Percentiles rank a stretch among this genome's conserved stretches.
Conservation (phyloP, 179 eudicot genomes). For the Nepenthes alata region DNA sequence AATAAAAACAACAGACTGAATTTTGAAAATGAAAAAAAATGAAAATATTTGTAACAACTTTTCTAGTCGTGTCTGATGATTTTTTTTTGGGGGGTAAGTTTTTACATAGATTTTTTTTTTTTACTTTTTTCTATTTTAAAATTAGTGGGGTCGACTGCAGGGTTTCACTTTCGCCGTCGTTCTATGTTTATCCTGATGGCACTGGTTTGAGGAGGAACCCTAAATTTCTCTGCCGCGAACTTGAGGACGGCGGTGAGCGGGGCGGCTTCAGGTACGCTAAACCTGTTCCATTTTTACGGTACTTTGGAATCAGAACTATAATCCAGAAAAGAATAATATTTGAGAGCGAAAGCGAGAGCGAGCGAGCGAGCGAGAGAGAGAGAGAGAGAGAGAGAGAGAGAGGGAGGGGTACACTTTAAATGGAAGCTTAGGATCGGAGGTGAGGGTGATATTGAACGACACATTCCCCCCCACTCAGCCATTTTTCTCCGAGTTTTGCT, state of each 20-base stretch:
- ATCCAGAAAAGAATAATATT: too few species aligned
- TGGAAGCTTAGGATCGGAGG: constrained; percentile 92
- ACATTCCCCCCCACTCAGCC: constrained; percentile 98
- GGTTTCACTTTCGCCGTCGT: too few species aligned
- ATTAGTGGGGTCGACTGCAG: too few species aligned
- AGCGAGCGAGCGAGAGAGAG: too few species aligned
- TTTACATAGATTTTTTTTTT: too few species aligned
- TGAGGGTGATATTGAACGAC: constrained; percentile 81
- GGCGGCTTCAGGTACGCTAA: constrained; percentile 95
- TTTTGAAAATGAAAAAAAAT: too few species aligned
- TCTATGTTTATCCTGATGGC: constrained; percentile 31
- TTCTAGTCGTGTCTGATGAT: too few species aligned
- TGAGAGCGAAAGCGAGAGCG: background rate
- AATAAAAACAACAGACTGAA: too few species aligned
- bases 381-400: background rate
- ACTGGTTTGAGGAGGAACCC: constrained; percentile 95
- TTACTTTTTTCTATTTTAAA: too few species aligned
- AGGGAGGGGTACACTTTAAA: constrained; percentile 62
- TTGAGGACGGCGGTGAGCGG: constrained; percentile 91
- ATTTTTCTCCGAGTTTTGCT: constrained; percentile 9
- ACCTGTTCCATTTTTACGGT: constrained; percentile 20
- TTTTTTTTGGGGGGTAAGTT: too few species aligned
- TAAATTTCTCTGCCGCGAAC: constrained; percentile 91
- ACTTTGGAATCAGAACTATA: background rate
- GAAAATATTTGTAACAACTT: too few species aligned